A percentile compares a stretch with the other conserved stretches of the same genome.
These are phyloP conservation scores for Pleurotus pulmonarius DNA, from an alignment of 768 basidiomycete genomes.

Conservation along the genomic window DNA sequence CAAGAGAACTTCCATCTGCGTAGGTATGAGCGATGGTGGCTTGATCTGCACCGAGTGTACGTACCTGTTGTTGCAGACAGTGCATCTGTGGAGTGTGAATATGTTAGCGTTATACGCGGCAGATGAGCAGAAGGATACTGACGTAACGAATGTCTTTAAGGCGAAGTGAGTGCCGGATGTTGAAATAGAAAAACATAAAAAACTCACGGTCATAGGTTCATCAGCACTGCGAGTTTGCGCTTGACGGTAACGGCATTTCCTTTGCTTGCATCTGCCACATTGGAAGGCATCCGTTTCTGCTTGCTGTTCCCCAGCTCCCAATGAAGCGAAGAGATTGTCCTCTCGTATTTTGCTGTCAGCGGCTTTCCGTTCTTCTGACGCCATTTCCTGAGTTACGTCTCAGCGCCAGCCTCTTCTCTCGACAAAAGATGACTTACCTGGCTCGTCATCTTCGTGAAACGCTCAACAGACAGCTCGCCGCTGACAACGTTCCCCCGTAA, in stretches of 20 bases:
- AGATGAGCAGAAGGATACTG: slow-evolving; percentile 16
- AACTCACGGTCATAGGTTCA: slow-evolving; percentile 90
- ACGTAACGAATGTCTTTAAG: slow-evolving; percentile 85
- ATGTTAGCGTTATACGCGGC: neutral
- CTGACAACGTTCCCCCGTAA: slow-evolving; percentile 82
- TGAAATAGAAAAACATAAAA: slow-evolving; percentile 12
- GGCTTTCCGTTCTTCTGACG: slow-evolving; percentile 85
- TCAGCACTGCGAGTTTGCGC: slow-evolving; percentile 97
- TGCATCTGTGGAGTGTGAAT: slow-evolving; percentile 50
- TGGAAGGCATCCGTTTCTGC: slow-evolving; percentile 99
- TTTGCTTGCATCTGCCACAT: slow-evolving; percentile 91
- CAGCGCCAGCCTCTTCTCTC: neutral
- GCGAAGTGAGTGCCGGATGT: neutral
- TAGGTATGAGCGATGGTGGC: neutral
- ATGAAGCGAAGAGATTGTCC: slow-evolving; percentile 86
- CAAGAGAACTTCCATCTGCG: slow-evolving; percentile 40
- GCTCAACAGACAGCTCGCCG: slow-evolving; percentile 68
- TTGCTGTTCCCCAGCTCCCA: slow-evolving; percentile 84
- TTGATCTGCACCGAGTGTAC: neutral
- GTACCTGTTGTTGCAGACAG: slow-evolving; percentile 52
- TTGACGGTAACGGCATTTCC: slow-evolving; percentile 90
- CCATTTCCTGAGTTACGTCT: slow-evolving; percentile 72
- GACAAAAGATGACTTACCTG: slow-evolving; percentile 44
- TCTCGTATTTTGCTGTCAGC: slow-evolving; percentile 79
- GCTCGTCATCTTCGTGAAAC: slow-evolving; percentile 77